Conservation (phyloP, 495 filamentous ascomycete genomes). For the Podospora tetraspora region DNA sequence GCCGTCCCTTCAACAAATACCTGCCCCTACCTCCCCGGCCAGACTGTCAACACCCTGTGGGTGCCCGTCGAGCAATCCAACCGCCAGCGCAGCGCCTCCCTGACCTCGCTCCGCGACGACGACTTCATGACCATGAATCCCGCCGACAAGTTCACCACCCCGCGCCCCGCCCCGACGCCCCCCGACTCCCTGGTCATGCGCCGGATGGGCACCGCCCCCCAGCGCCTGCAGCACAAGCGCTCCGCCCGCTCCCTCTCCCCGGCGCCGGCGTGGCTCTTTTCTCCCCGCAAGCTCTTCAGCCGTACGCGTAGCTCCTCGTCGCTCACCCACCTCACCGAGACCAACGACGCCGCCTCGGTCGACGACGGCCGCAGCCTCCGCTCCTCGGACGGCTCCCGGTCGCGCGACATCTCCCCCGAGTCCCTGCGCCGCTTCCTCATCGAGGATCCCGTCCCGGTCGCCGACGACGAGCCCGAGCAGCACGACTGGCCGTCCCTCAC, state of each 20-base stretch:
- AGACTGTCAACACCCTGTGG: constrained; percentile 74
- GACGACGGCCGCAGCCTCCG: constrained; percentile 30
- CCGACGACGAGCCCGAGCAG: constrained; percentile 15
- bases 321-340: constrained; percentile 15
- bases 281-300: constrained; percentile 39
- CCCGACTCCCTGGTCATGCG: constrained; percentile 38
- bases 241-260: constrained; percentile 47
- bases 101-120: constrained; percentile 42
- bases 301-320: constrained; percentile 33
- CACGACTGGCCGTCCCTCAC: constrained; percentile 24
- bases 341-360: constrained; percentile 1
- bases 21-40: constrained; percentile 85
- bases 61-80: constrained; percentile 65
- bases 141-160: constrained; percentile 65
- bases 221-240: constrained; percentile 43
- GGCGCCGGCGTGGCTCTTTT: constrained; percentile 38
- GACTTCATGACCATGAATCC: constrained; percentile 73
- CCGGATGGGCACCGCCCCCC: constrained; percentile 54
- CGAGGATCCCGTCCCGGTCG: constrained; percentile 28
- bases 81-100: constrained; percentile 46
- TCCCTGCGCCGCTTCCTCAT: constrained; percentile 41
- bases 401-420: constrained; percentile 45
- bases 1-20: constrained; percentile 62
- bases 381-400: constrained; percentile 36
- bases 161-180: constrained; percentile 51